These are phyloP conservation scores for Neoconidiobolus thromboides DNA, from an alignment of 371 early-diverging fungal species.

Conservation along the genomic window DNA sequence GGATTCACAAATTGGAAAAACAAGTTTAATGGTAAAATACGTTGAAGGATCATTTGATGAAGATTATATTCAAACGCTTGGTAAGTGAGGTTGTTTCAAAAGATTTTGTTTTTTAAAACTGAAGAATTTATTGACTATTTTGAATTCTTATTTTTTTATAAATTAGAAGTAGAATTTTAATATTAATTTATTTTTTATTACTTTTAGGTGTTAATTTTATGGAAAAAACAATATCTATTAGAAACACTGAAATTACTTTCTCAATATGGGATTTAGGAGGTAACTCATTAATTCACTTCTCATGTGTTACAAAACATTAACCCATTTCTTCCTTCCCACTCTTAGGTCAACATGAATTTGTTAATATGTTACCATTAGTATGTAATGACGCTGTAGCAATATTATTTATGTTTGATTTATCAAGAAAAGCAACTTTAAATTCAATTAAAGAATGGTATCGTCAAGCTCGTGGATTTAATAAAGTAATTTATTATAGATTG, in stretches of 20 bases:
- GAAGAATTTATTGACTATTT: no score
- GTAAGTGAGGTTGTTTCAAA: constrained; percentile 15
- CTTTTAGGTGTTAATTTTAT: constrained; percentile 87
- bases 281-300: constrained; percentile 9
- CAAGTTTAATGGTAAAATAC: constrained; percentile 94
- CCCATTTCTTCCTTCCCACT: no score
- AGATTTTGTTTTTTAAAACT: no score
- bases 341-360: constrained; percentile 82
- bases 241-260: constrained; percentile 87
- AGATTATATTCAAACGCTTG: constrained; percentile 92
- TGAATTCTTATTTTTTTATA: no score
- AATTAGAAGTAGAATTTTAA: not conserved
- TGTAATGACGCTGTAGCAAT: constrained; percentile 90
- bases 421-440: constrained; percentile 79
- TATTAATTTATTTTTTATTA: not conserved
- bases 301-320: not conserved
- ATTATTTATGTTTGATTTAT: constrained; percentile 89
- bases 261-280: constrained; percentile 99
- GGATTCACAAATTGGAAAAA: constrained; percentile 97
- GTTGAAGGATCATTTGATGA: constrained; percentile 92
- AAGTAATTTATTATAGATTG: constrained; percentile 17
- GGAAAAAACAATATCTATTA: constrained; percentile 87
- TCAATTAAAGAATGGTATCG: constrained; percentile 90
- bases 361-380: constrained; percentile 92
- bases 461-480: constrained; percentile 89